phyloP scores from a whole-genome alignment of 345 rosid species.

The Geranium brycei region DNA sequence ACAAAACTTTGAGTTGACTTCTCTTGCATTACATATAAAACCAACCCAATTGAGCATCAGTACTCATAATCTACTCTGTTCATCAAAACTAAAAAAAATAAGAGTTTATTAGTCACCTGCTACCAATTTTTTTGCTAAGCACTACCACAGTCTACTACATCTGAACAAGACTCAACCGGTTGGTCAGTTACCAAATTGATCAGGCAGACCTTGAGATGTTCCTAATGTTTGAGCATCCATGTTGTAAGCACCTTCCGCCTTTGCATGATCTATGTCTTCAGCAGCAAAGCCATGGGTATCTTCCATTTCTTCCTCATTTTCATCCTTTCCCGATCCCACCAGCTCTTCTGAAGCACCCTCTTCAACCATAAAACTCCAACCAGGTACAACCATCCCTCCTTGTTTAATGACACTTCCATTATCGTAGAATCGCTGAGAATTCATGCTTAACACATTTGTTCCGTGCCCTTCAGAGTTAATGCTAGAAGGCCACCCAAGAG shows the following conservation, averaged over 20 bases:
- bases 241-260: constrained; percentile 10
- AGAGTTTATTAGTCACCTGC: constrained; percentile 1
- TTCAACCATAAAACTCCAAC: constrained; percentile 19
- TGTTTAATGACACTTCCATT: constrained; percentile 12
- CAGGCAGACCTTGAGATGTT: not conserved
- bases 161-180: not conserved
- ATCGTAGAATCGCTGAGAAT: constrained; percentile 12
- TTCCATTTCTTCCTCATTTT: constrained; percentile 20
- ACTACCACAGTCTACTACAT: too few relatives aligned
- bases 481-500: constrained; percentile 12
- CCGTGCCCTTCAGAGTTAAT: constrained; percentile 10
- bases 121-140: not conserved
- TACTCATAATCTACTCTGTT: not conserved
- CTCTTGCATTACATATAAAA: too few relatives aligned
- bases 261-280: constrained; percentile 13
- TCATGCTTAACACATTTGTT: constrained; percentile 9
- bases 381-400: constrained; percentile 15
- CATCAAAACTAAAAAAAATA: not conserved
- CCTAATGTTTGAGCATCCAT: constrained; percentile 9
- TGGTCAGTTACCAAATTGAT: constrained; percentile 10
- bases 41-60: constrained; percentile 17
- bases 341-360: constrained; percentile 18
- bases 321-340: constrained; percentile 16
- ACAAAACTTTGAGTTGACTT: constrained; percentile 19
- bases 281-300: constrained; percentile 19